Percentiles rank a stretch among this genome's conserved stretches.
Evolutionary conservation across 139 green algal genomes (phyloP).

Genomic region (Chlamydomonas sp.): DNA sequence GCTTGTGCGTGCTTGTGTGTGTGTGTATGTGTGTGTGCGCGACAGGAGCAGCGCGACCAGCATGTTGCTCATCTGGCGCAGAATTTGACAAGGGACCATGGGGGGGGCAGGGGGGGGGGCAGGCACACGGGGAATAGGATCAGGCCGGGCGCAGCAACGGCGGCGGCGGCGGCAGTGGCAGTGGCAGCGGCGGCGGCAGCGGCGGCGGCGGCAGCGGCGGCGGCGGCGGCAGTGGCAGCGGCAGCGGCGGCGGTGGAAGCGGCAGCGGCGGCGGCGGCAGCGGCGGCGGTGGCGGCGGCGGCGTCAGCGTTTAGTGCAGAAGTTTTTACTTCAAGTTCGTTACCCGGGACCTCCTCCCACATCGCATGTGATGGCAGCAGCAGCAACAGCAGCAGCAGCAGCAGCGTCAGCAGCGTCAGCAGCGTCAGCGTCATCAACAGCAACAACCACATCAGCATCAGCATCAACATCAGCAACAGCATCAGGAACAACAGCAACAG

Average conservation of each 20-base stretch:
- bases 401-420: too few species aligned
- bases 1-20: too few species aligned
- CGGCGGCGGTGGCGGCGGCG: background rate
- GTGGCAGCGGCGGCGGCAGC: background rate
- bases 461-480: too few species aligned
- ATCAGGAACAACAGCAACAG: background rate
- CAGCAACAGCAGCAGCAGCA: too few species aligned
- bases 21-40: too few species aligned
- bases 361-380: too few species aligned
- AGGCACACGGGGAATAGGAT: too few species aligned
- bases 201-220: background rate
- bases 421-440: too few species aligned
- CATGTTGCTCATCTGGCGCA: constrained; percentile 72
- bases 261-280: background rate
- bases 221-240: background rate
- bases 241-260: background rate
- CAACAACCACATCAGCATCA: too few species aligned
- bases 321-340: constrained; percentile 11
- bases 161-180: too few species aligned
- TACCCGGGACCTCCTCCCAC: constrained; percentile 71
- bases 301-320: too few species aligned
- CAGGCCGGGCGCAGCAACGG: too few species aligned
- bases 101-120: background rate
- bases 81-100: constrained; percentile 4
- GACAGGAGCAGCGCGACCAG: constrained; percentile 75